phyloP scores from a whole-genome alignment of 495 filamentous ascomycete species.

The Cercophora scortea region DNA sequence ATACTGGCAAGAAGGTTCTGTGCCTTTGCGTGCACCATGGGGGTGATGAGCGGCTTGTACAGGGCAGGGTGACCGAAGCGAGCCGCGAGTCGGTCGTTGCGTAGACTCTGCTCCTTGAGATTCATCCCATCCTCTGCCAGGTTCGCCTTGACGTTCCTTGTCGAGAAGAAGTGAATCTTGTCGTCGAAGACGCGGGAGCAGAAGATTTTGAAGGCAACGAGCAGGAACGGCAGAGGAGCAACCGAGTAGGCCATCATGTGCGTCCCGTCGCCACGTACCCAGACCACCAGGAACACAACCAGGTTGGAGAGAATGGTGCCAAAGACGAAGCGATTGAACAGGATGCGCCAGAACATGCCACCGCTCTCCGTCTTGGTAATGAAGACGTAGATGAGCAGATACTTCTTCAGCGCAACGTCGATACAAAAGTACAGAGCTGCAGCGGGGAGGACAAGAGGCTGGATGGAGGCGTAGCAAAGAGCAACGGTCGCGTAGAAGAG shows the following conservation, averaged over 20 bases:
- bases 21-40: conserved; percentile 91
- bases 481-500: conserved; percentile 89
- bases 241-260: conserved; percentile 58
- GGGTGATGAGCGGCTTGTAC: conserved; percentile 79
- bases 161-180: conserved; percentile 67
- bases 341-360: conserved; percentile 82
- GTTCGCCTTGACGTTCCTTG: conserved; percentile 53
- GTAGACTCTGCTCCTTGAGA: conserved; percentile 33
- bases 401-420: conserved; percentile 90
- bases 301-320: conserved; percentile 71
- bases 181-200: conserved; percentile 70
- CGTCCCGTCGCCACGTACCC: conserved; percentile 43
- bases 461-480: conserved; percentile 75
- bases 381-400: conserved; percentile 88
- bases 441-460: conserved; percentile 85
- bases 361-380: conserved; percentile 94
- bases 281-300: conserved; percentile 67
- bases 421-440: conserved; percentile 84
- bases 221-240: conserved; percentile 69
- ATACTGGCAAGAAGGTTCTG: conserved; percentile 72
- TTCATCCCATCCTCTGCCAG: conserved; percentile 31
- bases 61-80: conserved; percentile 90
- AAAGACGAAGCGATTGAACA: conserved; percentile 90
- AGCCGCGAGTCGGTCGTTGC: conserved; percentile 63
- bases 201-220: conserved; percentile 80